Percentiles rank a stretch among this genome's conserved stretches.
Conservation (phyloP, 768 basidiomycete species). For the Holtermannia corniformis region DNA sequence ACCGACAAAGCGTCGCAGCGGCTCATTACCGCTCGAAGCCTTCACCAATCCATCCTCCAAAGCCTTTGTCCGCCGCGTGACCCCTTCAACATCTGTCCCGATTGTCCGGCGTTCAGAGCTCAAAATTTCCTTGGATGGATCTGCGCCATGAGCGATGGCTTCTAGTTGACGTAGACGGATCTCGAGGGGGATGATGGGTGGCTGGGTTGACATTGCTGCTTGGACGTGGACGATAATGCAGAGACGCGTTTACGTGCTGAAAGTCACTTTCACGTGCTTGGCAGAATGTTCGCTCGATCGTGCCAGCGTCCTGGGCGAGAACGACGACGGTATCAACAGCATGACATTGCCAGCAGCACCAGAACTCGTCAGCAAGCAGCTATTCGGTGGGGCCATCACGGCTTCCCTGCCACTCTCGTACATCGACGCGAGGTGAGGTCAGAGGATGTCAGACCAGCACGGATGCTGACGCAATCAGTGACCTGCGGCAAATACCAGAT, state of each 20-base stretch:
- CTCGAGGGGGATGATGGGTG: constrained; percentile 18
- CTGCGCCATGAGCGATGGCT: constrained; percentile 5
- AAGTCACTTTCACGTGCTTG: too few species aligned
- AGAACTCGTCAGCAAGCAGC: constrained; percentile 40
- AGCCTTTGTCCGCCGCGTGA: constrained; percentile 9
- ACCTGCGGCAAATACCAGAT: constrained; percentile 78
- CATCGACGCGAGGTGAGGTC: constrained; percentile 74
- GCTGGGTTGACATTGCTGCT: too few species aligned
- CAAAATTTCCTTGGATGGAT: constrained; percentile 10
- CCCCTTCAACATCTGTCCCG: neutral
- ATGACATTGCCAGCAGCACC: too few species aligned
- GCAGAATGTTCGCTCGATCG: too few species aligned
- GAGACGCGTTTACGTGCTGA: too few species aligned
- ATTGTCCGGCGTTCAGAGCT: neutral
- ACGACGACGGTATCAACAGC: too few species aligned
- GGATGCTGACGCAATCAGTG: constrained; percentile 43
- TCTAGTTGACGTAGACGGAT: constrained; percentile 26
- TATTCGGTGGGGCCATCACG: constrained; percentile 84
- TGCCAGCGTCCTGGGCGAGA: too few species aligned
- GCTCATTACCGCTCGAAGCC: constrained; percentile 14
- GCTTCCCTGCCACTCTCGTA: constrained; percentile 51
- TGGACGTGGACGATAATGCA: too few species aligned
- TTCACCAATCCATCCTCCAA: constrained; percentile 19
- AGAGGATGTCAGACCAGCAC: neutral
- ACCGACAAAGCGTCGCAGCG: constrained; percentile 17